Evolutionary conservation across 78 protist species (phyloP).

Genomic region (Dictyostelium capitatum): DNA sequence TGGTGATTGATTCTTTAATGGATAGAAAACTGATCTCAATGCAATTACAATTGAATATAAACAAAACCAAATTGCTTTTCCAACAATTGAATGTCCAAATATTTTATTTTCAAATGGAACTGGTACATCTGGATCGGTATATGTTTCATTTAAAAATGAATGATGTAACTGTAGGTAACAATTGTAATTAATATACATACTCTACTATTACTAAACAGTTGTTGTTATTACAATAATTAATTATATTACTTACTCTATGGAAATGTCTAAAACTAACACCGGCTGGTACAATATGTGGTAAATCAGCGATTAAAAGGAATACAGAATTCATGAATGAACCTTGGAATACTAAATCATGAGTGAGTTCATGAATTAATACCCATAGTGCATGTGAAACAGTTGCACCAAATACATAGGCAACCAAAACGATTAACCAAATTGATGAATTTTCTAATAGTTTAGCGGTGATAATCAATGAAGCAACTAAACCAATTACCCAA

Average conservation of each 20-base stretch:
- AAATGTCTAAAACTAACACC: conserved; percentile 87
- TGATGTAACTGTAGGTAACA: conserved; percentile 28
- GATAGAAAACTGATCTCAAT: conserved; percentile 87
- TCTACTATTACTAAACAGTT: neutral
- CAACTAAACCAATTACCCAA: conserved; percentile 52
- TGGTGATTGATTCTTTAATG: conserved; percentile 64
- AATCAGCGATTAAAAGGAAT: conserved; percentile 83
- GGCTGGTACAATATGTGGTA: conserved; percentile 88
- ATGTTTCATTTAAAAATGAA: conserved; percentile 71
- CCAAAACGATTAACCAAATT: conserved; percentile 26
- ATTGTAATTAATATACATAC: neutral
- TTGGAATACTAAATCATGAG: conserved; percentile 80
- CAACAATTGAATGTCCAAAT: conserved; percentile 45
- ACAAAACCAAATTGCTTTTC: conserved; percentile 82
- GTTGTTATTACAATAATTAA: neutral
- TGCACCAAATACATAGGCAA: conserved; percentile 88
- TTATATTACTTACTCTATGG: conserved; percentile 87
- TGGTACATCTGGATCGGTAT: conserved; percentile 93
- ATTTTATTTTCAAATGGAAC: conserved; percentile 66
- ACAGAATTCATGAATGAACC: conserved; percentile 51
- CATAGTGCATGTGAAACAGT: conserved; percentile 80
- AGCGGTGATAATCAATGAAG: conserved; percentile 56
- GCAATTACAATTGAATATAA: conserved; percentile 87
- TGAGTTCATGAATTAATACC: conserved; percentile 89
- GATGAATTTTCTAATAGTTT: conserved; percentile 52